Evolutionary conservation across 1,284 basidiomycete species (phyloP).

Genomic region (Ganoderma lingzhi): DNA sequence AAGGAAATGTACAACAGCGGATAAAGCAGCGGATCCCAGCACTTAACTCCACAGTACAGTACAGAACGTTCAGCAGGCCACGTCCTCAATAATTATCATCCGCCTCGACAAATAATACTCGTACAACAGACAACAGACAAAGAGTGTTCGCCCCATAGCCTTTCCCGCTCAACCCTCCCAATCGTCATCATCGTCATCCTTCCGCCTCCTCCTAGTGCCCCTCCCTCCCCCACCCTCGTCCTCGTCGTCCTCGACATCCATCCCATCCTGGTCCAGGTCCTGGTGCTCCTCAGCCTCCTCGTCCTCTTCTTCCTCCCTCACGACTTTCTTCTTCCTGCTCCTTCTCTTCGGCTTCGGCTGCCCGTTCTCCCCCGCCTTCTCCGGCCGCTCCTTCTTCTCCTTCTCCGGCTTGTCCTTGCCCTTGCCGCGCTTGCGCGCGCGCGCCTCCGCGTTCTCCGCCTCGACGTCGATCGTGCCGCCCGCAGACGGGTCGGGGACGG

Average conservation of each 20-base stretch:
- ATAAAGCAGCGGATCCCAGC: neutral
- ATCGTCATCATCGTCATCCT: conserved; percentile 19
- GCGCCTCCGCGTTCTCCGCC: conserved; percentile 58
- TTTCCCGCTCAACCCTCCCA: conserved; percentile 10
- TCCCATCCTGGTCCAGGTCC: conserved; percentile 8
- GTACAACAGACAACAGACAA: conserved; percentile 15
- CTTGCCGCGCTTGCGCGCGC: conserved; percentile 64
- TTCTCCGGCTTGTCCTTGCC: conserved; percentile 57
- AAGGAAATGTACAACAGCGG: conserved; percentile 6
- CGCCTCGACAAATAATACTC: conserved; percentile 6
- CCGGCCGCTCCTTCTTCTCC: conserved; percentile 40
- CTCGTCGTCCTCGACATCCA: conserved; percentile 21
- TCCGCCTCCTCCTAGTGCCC: conserved; percentile 17
- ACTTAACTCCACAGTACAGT: conserved; percentile 11
- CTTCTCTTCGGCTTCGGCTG: conserved; percentile 7
- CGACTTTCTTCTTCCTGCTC: conserved; percentile 16
- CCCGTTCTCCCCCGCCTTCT: conserved; percentile 42
- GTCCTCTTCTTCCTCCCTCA: conserved; percentile 17
- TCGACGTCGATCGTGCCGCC: conserved; percentile 80
- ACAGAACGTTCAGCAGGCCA: neutral
- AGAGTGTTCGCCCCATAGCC: neutral
- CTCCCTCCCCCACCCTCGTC: conserved; percentile 16
- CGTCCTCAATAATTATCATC: neutral
- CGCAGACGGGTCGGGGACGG: conserved; percentile 88
- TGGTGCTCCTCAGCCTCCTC: conserved; percentile 23